Evolutionary conservation across 169 alveolate genomes (phyloP).

Genomic region (Ophryocystis elektroscirrha): DNA sequence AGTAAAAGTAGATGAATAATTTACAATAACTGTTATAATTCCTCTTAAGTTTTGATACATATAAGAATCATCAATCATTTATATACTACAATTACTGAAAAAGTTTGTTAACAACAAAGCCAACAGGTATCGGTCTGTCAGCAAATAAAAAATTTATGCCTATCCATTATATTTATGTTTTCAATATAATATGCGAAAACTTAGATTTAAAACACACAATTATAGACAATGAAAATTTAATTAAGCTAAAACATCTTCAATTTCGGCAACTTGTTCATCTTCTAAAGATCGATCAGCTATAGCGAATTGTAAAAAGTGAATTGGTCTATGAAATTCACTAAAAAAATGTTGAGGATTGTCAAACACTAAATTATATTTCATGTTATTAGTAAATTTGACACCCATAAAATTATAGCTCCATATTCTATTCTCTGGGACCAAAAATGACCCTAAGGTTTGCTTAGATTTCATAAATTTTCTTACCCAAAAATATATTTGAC

Average conservation of each 20-base stretch:
- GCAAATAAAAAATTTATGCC: too few relatives aligned
- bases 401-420: constrained; percentile 99
- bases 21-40: constrained; percentile 23
- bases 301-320: constrained; percentile 37
- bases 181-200: too few relatives aligned
- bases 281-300: constrained; percentile 19
- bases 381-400: constrained; percentile 49
- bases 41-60: constrained; percentile 20
- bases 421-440: constrained; percentile 91
- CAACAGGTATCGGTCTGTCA: too few relatives aligned
- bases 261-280: constrained; percentile 25
- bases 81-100: too few relatives aligned
- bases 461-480: too few relatives aligned
- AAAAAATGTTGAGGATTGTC: constrained; percentile 87
- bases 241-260: constrained; percentile 25
- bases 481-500: constrained; percentile 78
- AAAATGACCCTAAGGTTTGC: constrained; percentile 64
- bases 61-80: too few relatives aligned
- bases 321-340: constrained; percentile 80
- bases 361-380: constrained; percentile 64
- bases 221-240: background rate
- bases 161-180: too few relatives aligned
- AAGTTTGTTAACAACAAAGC: too few relatives aligned
- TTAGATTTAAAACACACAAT: too few relatives aligned
- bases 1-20: background rate